Conservation (phyloP, 169 alveolate genomes). For the Blepharisma undulans region DNA sequence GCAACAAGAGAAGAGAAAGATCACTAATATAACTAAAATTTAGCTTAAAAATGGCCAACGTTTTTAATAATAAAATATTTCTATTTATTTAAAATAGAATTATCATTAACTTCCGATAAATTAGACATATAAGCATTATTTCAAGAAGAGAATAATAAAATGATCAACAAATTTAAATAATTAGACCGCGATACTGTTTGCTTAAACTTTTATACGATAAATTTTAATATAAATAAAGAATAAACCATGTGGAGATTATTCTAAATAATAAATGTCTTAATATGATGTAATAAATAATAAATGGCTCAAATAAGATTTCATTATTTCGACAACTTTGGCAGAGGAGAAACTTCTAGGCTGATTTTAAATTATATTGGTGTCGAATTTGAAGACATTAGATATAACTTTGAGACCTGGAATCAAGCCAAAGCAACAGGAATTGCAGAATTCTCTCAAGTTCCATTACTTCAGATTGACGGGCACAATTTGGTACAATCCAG, state of each 20-base stretch:
- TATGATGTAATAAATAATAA: background rate
- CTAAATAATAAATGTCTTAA: no score
- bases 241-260: no score
- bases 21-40: background rate
- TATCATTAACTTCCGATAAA: no score
- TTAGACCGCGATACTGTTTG: no score
- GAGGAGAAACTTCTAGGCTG: conserved; percentile 61
- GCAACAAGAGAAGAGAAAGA: background rate
- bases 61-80: no score
- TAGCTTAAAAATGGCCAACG: no score
- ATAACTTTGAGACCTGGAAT: background rate
- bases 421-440: conserved; percentile 7
- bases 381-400: conserved; percentile 43
- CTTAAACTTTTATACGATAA: no score
- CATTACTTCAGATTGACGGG: conserved; percentile 39
- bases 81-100: no score
- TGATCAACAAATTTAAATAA: no score
- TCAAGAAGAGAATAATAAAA: no score
- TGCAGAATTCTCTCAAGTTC: conserved; percentile 24
- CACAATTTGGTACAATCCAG: conserved; percentile 23
- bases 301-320: conserved; percentile 42
- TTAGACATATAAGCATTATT: no score
- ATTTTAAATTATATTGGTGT: conserved; percentile 30
- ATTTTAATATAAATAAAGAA: no score
- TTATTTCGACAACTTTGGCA: conserved; percentile 51